Evolutionary conservation across 2,329 filamentous ascomycete genomes (phyloP), one percentile per base, ranked within the genome.

Genomic region (Talaromyces sp.): DNA sequence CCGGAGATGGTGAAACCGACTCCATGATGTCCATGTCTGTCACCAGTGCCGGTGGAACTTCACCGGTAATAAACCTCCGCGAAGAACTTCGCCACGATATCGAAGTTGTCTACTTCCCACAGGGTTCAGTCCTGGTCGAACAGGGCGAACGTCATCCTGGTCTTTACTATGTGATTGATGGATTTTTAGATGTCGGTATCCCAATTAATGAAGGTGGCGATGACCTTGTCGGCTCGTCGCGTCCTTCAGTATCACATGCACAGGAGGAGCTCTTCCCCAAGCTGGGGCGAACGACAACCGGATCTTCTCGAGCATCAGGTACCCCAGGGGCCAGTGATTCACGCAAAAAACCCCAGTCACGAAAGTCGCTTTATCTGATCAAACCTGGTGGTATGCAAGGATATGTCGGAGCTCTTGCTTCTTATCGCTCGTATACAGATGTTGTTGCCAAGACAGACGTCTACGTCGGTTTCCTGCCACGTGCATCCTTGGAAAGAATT

Each of bases 381-480:
- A 99, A 97, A 68, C 94, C 94, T 3, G 94, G 94, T 45, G 92
- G 92, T 0, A 82, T 99, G 32, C 93, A 94, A 47, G 95, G 94
- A 0, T 99, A 99, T 65, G 86, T 97, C 29, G 92, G 94, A 4
- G 94, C 91, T 0, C 87, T 99, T 16, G 96, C 94, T 2, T 96
- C 92, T 0, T 96, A 97, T 69, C 82, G 94, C 22, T 99, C 94
- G 0, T 97, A 97, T 68, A 94, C 96, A 17, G 93, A 97, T 67
- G 92, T 99, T 1, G 89, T 93, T 33, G 95, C 94, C 3, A 97
- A 97, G 75, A 99, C 95, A 0, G 94, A 99, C 73, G 94, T 97
- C 2, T 97, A 97, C 65, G 94, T 99, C 13, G 94, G 94, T 1
- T 99, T 99, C 61, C 77, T 99, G 11, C 94, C 94, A 0, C 83